Evolutionary conservation across 257 asterid species (phyloP), one percentile per base, ranked within the genome.

Genomic region (Striga asiatica): DNA sequence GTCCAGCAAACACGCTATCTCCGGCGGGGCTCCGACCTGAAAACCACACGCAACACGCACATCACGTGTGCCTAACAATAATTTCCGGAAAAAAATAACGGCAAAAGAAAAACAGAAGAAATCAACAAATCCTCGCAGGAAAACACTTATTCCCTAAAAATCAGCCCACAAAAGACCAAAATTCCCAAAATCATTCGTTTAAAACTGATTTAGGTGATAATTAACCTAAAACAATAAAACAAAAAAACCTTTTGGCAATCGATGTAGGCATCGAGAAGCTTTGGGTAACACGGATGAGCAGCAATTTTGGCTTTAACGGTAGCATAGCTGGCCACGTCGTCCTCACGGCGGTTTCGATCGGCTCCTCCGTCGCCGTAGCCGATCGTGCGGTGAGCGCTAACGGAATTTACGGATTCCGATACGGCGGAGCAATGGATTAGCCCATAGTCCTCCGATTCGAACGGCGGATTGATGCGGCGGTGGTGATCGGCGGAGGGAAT

Each of bases 11-110:
- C 55, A n/a, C 25, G 76, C 77, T 13, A 71, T 77, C 66, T 84
- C 88, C 2, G 81, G 76, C 24, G 94, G 76, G 43, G 82, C 89
- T 13, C 94, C 94, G 0, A 83, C 89, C 94, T 83, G 66, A 35
- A 35, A 35, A 35, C 3, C 2, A 35, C 7, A 35, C 2, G 12
- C 6, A 23, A 24, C 16, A 43, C 19, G 29, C 24, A 13, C 12
- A 10, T 11, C 14, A 22, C 14, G 32, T 32, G 32, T 9, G 39
- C 8, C 2, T 2, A 7, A 28, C 3, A 28, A 28, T 7, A 28
- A 28, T 28, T 28, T 28, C 5, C 7, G 32, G 5, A 3, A 3
- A 7, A 28, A 3, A 28, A 7, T 3, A 28, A 14, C 32, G 3
- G 5, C 3, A 28, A 7, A 3, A 3, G 32, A 28, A 3, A 3